These are phyloP conservation scores for maize (Zea mays) DNA, from an alignment of 176 grass and related monocot species.

Conservation along the genomic window DNA sequence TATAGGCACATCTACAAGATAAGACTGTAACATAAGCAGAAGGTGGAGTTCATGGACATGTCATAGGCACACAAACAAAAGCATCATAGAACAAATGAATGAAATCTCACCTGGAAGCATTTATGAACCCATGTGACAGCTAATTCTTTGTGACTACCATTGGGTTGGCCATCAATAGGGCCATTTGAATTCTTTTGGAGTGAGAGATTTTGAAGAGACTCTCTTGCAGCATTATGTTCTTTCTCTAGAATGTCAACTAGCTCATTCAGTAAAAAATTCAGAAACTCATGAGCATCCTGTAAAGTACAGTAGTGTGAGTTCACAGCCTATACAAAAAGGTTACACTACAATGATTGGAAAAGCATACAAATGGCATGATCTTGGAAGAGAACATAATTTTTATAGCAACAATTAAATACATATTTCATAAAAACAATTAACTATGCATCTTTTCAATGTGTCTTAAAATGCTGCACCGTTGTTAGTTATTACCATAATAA, in stretches of 20 bases:
- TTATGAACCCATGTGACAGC: slow-evolving; percentile 84
- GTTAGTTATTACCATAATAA: not conserved
- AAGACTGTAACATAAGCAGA: not conserved
- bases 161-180: slow-evolving; percentile 45
- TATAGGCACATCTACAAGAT: slow-evolving; percentile 27
- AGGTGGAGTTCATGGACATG: slow-evolving; percentile 3
- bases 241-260: slow-evolving; percentile 98
- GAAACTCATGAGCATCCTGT: slow-evolving; percentile 99
- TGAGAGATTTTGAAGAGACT: slow-evolving; percentile 45
- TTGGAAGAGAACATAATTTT: not conserved
- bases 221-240: slow-evolving; percentile 60
- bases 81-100: slow-evolving; percentile 19
- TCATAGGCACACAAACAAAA: not conserved
- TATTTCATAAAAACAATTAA: no score
- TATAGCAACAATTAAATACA: not conserved
- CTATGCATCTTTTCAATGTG: not conserved
- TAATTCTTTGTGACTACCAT: slow-evolving; percentile 75
- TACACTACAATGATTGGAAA: not conserved
- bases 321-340: slow-evolving; percentile 4
- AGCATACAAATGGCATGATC: not conserved
- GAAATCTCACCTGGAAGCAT: slow-evolving; percentile 75
- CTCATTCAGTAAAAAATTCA: slow-evolving; percentile 96
- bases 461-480: not conserved
- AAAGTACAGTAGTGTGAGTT: slow-evolving; percentile 32
- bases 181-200: slow-evolving; percentile 63